phyloP scores from a whole-genome alignment of 306 rosid genomes.

The Lathyrus aphaca region DNA sequence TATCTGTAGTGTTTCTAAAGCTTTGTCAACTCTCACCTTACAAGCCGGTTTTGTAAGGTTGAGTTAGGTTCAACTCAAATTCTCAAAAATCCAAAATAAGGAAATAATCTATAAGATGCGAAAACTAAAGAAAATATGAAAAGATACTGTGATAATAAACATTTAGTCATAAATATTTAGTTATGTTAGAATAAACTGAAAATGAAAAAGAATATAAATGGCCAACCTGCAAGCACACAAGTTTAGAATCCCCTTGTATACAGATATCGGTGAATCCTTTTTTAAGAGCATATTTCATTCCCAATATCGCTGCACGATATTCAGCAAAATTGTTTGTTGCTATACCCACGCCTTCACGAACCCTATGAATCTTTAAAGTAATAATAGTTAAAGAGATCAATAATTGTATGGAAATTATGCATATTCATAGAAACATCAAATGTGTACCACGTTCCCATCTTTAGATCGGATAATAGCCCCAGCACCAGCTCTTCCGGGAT shows the following conservation, averaged over 20 bases:
- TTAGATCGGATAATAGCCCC: conserved; percentile 58
- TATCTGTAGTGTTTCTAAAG: too few relatives aligned
- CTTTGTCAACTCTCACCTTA: too few relatives aligned
- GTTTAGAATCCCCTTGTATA: conserved; percentile 90
- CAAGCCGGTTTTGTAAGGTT: too few relatives aligned
- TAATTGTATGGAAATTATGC: conserved; percentile 25
- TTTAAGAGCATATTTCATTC: conserved; percentile 80
- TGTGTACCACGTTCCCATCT: conserved; percentile 77
- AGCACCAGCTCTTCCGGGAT: conserved; percentile 71
- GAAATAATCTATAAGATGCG: conserved; percentile 21
- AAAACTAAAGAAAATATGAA: conserved; percentile 22
- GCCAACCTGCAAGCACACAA: conserved; percentile 93
- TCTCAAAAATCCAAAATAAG: conserved; percentile 1
- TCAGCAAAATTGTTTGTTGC: conserved; percentile 91
- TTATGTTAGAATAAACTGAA: conserved; percentile 7
- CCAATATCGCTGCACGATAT: conserved; percentile 86
- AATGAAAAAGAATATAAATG: conserved; percentile 14
- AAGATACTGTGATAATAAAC: background rate
- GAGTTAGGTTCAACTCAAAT: too few relatives aligned
- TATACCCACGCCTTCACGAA: conserved; percentile 81
- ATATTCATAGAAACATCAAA: conserved; percentile 32
- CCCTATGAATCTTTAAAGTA: conserved; percentile 68
- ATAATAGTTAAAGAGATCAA: conserved; percentile 41
- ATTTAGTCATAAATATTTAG: background rate
- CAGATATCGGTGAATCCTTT: conserved; percentile 72